phyloP scores from a whole-genome alignment of 768 basidiomycete species.

The Boletus rufocinnamomeus region DNA sequence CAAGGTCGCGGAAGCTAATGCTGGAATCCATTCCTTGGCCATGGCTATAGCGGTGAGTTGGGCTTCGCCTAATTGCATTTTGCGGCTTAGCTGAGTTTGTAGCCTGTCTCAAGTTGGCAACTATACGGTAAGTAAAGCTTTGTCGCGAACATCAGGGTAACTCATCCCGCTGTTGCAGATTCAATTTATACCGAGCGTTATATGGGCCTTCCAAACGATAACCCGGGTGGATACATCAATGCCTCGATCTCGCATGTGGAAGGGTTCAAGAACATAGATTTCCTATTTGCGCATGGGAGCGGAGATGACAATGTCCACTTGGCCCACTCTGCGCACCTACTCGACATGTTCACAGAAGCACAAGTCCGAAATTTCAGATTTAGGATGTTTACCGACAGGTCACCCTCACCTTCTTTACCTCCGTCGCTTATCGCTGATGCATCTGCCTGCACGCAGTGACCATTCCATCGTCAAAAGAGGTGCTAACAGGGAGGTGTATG shows the following conservation, averaged over 20 bases:
- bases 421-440: constrained; percentile 11
- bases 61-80: not conserved
- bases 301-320: constrained; percentile 98
- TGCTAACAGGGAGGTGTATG: constrained; percentile 81
- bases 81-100: constrained; percentile 15
- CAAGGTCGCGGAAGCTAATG: constrained; percentile 89
- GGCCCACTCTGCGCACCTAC: constrained; percentile 83
- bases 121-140: constrained; percentile 59
- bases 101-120: constrained; percentile 89
- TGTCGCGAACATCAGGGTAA: not conserved
- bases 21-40: constrained; percentile 85
- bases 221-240: constrained; percentile 86
- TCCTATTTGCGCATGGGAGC: constrained; percentile 86
- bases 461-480: constrained; percentile 74
- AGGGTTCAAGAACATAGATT: constrained; percentile 80
- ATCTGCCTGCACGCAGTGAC: constrained; percentile 52
- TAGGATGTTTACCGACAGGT: constrained; percentile 98
- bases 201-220: constrained; percentile 81
- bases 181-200: constrained; percentile 98
- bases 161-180: constrained; percentile 48
- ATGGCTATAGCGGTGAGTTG: constrained; percentile 84
- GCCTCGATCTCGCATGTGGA: constrained; percentile 87
- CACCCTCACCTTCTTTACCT: constrained; percentile 23
- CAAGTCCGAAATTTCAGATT: constrained; percentile 78
- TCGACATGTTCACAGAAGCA: constrained; percentile 89